phyloP scores from a whole-genome alignment of 345 rosid genomes.

The Syzygium aromaticum region DNA sequence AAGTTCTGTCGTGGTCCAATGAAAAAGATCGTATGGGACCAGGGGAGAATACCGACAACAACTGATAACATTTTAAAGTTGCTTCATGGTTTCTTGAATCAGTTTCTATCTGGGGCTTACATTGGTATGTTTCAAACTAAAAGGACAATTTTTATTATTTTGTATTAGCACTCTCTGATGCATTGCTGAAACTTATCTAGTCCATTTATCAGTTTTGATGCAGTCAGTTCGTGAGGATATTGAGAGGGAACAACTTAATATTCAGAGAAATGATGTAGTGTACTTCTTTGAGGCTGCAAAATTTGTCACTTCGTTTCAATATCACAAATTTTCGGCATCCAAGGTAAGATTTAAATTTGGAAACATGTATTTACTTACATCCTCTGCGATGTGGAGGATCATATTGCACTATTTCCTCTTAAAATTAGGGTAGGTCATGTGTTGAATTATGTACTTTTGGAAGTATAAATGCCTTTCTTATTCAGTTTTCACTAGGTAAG shows the following conservation, averaged over 20 bases:
- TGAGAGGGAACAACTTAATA: conserved; percentile 71
- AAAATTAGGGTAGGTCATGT: neutral
- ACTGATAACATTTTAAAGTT: conserved; percentile 43
- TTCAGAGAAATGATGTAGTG: conserved; percentile 69
- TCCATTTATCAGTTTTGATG: conserved; percentile 56
- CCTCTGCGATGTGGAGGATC: neutral
- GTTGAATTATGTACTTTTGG: neutral
- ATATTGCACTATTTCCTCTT: neutral
- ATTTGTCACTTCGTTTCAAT: conserved; percentile 69
- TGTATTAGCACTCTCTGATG: conserved; percentile 1
- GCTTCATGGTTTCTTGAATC: conserved; percentile 72
- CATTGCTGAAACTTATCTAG: conserved; percentile 5
- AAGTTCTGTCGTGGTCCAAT: conserved; percentile 29
- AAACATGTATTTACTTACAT: neutral
- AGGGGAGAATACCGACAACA: conserved; percentile 37
- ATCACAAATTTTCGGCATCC: conserved; percentile 48
- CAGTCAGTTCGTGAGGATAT: conserved; percentile 76
- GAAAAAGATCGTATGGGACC: conserved; percentile 58
- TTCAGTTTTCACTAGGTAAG: neutral
- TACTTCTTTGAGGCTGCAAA: conserved; percentile 77
- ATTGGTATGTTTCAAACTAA: conserved; percentile 46
- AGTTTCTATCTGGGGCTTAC: conserved; percentile 78
- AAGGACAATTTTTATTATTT: neutral
- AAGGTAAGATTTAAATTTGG: conserved; percentile 37
- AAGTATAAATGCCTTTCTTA: neutral